Evolutionary conservation across 2,329 filamentous ascomycete genomes (phyloP), one percentile per base, ranked within the genome.

Genomic region (Helminthosporium solani): DNA sequence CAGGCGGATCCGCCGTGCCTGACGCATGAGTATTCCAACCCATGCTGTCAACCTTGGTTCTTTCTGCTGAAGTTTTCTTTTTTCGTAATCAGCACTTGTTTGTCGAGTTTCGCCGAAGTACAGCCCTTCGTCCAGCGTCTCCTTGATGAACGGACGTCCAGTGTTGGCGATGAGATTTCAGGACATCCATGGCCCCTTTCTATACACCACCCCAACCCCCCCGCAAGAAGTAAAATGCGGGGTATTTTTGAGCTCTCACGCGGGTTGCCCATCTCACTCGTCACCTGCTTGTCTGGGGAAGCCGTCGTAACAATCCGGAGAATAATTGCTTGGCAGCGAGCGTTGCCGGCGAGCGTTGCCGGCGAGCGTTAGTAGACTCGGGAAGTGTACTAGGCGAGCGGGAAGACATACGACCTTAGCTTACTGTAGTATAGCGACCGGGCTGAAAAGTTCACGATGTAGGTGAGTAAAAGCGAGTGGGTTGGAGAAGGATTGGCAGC

Each of bases 1-100:
- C 60, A 36, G 63, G 64, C 35, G 64, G 64, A 50, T 68, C 65
- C 50, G 62, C 50, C 47, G 61, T 68, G 38, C 63, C 63, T 16
- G 57, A 53, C 41, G 64, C 64, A 48, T 67, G 63, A 46, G 57
- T 64, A 44, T 18, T 35, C 50, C 52, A 56, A n/a, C 50, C 50
- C 53, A 56, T 56, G n/a, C 5, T 46, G 11, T 27, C 1, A 36
- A 2, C 8, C 4, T 18, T 15, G 7, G 5, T 35, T 19, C 19
- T 15, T 19, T 35, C 19, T 19, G 15, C 9, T 9, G 15, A 15
- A 15, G 15, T 14, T 33, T 5, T 16, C 15, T 16, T 33, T 6
- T 14, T n/a, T 5, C 30, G 14, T 30, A 7, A 33, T n/a, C 15
- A 14, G n/a, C 6, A 6, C 6, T 6, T n/a, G 6, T n/a, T 16